phyloP scores from a whole-genome alignment of 306 rosid genomes.

The Vigna angularis region DNA sequence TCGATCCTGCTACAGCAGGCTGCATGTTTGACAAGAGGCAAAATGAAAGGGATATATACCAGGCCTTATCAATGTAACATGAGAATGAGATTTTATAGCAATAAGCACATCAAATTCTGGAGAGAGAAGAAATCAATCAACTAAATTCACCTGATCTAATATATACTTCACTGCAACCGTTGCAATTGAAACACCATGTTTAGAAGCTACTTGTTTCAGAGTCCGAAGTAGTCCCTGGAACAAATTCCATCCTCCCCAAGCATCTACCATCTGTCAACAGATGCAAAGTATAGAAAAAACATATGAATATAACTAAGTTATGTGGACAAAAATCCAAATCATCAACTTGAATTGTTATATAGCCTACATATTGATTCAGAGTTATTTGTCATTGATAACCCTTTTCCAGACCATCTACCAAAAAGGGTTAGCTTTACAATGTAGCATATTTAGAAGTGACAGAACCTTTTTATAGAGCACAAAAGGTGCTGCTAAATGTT shows the following conservation, averaged over 20 bases:
- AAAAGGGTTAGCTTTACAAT: background rate
- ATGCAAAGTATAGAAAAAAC: constrained; percentile 29
- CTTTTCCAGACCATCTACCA: background rate
- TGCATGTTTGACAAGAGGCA: constrained; percentile 52
- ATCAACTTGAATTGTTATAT: constrained; percentile 20
- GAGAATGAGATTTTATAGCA: background rate
- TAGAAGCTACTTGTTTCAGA: constrained; percentile 76
- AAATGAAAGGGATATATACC: constrained; percentile 12
- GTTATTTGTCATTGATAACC: constrained; percentile 21
- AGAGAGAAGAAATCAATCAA: constrained; percentile 27
- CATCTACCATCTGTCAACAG: constrained; percentile 82
- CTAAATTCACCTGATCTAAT: constrained; percentile 73
- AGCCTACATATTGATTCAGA: background rate
- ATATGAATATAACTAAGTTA: constrained; percentile 21
- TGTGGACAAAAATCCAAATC: constrained; percentile 20
- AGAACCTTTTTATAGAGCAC: background rate
- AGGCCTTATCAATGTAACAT: constrained; percentile 7
- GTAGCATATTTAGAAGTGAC: constrained; percentile 20
- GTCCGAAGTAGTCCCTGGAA: constrained; percentile 89
- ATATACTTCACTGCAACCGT: constrained; percentile 85
- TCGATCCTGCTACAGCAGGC: constrained; percentile 96
- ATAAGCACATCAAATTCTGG: background rate
- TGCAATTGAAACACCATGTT: constrained; percentile 83
- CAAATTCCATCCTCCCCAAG: constrained; percentile 95
- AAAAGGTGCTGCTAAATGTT: constrained; percentile 34